These are phyloP conservation scores for Papilionanthe hybrid DNA, from an alignment of 116 monocot species.

Conservation along the genomic window DNA sequence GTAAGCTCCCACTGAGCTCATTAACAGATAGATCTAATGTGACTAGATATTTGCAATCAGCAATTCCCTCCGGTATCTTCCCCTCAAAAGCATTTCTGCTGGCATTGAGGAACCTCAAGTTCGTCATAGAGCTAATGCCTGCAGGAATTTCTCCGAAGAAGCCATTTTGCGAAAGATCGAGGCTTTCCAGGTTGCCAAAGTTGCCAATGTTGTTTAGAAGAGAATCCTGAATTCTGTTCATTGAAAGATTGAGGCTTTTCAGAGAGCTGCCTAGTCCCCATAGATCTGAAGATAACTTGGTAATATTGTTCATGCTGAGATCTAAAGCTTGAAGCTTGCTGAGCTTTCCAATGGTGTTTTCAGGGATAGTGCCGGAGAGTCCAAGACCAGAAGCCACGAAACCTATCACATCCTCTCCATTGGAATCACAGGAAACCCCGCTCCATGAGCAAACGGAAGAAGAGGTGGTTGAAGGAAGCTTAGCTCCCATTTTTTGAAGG, in stretches of 20 bases:
- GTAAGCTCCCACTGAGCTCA: slow-evolving; percentile 34
- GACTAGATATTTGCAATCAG: slow-evolving; percentile 35
- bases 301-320: slow-evolving; percentile 66
- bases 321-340: slow-evolving; percentile 47
- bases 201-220: slow-evolving; percentile 75
- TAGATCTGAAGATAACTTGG: slow-evolving; percentile 49
- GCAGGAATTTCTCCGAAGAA: slow-evolving; percentile 56
- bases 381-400: slow-evolving; percentile 47
- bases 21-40: slow-evolving; percentile 49
- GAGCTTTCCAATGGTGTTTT: slow-evolving; percentile 86
- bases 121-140: slow-evolving; percentile 31
- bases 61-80: slow-evolving; percentile 36
- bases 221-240: slow-evolving; percentile 45
- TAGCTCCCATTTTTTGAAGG: slow-evolving; percentile 51
- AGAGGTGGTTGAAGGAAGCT: slow-evolving; percentile 5
- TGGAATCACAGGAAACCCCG: slow-evolving; percentile 44
- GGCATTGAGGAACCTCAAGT: slow-evolving; percentile 38
- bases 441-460: slow-evolving; percentile 54
- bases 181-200: slow-evolving; percentile 50
- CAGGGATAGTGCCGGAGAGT: slow-evolving; percentile 62
- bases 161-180: slow-evolving; percentile 64
- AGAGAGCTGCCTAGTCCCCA: slow-evolving; percentile 77
- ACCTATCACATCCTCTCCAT: slow-evolving; percentile 22
- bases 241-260: slow-evolving; percentile 60
- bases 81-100: slow-evolving; percentile 51